Evolutionary conservation across 2,329 filamentous ascomycete genomes (phyloP).

Genomic region (Diaporthe vaccinii): DNA sequence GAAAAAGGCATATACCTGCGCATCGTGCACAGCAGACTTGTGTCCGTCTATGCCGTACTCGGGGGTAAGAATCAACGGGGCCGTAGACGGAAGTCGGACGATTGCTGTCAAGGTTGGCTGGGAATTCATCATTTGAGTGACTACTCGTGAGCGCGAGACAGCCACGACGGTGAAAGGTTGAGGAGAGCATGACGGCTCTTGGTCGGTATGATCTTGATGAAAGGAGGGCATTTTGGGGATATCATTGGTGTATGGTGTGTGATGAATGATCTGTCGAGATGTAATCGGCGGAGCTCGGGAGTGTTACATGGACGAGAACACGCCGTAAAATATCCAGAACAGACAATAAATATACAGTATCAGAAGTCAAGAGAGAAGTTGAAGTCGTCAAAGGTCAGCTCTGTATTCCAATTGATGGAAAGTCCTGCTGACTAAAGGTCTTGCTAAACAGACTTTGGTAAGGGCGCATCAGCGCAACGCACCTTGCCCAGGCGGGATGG

Average conservation of each 20-base stretch:
- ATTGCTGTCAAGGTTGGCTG: not conserved
- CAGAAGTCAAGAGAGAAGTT: not conserved
- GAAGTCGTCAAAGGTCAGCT: not conserved
- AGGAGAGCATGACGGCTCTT: not conserved
- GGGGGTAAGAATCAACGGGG: not conserved
- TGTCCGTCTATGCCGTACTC: not conserved
- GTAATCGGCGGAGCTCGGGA: too few species aligned
- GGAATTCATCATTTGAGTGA: not conserved
- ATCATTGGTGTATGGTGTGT: too few species aligned
- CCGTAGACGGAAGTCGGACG: not conserved
- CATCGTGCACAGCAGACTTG: constrained; percentile 1
- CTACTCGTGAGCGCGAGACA: not conserved
- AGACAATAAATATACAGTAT: not conserved
- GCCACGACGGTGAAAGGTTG: not conserved
- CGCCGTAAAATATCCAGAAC: fast-evolving
- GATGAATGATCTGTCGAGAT: too few species aligned
- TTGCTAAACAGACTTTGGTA: not conserved
- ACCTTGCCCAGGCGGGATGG: too few species aligned
- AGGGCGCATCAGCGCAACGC: not conserved
- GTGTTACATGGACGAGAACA: too few species aligned
- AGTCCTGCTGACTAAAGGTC: not conserved
- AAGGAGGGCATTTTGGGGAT: not conserved
- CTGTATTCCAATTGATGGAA: too few species aligned
- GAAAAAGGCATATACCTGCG: not conserved
- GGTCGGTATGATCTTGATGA: not conserved